Evolutionary conservation across 2,329 filamentous ascomycete genomes (phyloP).

Genomic region (Pseudogymnoascus sp.): DNA sequence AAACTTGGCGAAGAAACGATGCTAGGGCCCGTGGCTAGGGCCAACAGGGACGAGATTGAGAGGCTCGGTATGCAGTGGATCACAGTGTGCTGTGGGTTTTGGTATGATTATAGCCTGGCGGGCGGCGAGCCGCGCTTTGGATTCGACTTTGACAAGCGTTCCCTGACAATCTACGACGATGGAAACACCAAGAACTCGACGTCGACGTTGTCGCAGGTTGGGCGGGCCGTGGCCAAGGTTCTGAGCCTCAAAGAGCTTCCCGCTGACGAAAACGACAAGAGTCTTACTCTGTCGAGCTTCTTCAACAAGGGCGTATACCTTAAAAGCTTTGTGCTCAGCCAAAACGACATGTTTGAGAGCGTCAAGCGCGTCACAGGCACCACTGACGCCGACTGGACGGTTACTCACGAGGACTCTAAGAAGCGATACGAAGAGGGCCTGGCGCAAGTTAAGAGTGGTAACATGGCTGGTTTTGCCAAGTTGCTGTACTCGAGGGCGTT

Average conservation of each 20-base stretch:
- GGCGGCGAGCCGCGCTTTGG: conserved; percentile 31
- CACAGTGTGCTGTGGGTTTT: conserved; percentile 37
- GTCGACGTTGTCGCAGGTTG: conserved; percentile 43
- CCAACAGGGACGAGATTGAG: conserved; percentile 32
- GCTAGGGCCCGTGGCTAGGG: conserved; percentile 13
- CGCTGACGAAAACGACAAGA: conserved; percentile 27
- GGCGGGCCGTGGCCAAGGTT: conserved; percentile 42
- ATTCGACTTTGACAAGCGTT: conserved; percentile 38
- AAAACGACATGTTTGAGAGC: conserved; percentile 40
- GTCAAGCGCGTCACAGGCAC: conserved; percentile 18
- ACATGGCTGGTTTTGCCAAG: conserved; percentile 13
- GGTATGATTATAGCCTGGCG: conserved; percentile 44
- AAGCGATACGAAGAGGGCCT: conserved; percentile 14
- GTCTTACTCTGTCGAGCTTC: conserved; percentile 30
- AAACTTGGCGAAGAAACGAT: conserved; percentile 24
- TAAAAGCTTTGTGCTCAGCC: conserved; percentile 38
- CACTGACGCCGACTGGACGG: conserved; percentile 17
- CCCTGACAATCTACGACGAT: conserved; percentile 43
- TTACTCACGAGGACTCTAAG: conserved; percentile 11
- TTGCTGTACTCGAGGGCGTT: conserved; percentile 15
- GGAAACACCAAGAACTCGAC: conserved; percentile 36
- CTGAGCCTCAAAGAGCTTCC: conserved; percentile 33
- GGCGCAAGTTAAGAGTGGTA: conserved; percentile 13
- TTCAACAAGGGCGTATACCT: conserved; percentile 35
- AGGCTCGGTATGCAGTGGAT: conserved; percentile 31